Base-by-base conservation (phyloP, 371 early-diverging fungal genomes). In the Saksenaea oblongispora region DNA sequence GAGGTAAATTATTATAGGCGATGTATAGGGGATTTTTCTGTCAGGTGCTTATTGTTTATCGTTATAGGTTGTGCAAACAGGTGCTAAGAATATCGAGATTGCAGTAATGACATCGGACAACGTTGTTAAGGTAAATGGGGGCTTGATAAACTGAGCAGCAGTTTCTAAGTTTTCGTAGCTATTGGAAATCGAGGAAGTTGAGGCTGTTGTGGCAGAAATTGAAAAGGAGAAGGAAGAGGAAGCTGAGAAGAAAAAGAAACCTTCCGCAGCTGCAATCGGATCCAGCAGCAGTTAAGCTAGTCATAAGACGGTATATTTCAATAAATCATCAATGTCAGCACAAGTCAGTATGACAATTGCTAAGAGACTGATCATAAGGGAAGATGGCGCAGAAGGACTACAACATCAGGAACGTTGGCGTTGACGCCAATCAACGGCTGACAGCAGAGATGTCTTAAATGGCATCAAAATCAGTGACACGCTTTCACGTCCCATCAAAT, bases 1-100 rank as follows among this genome's bases (percentile, higher is more conserved):
- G 98, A 97, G 84, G 93, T 89, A 60, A 54, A n/a, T n/a, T n/a
- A n/a, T 17, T 39, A 18, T 26, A 42, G 3, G 54, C 18, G 36
- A 36, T n/a, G n/a, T 27, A 34, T 34, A 41, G 9, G 13, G 39
- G 22, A 39, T 9, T 44, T 34, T 13, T 41, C 31, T 47, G 18
- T 14, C 5, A 28, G 35, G 22, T 13, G 11, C 22, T 54, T 18
- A 34, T 14, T 36, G 8, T 22, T 15, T 37, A 10, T 31, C 7
- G 31, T 39, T 59, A 7, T 56, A 89, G 88, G 94, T 98, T 66
- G 99, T 98, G 36, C 99, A 98, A 87, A 97, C 97, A 4, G 98
- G 99, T 54, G 95, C 99, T 57, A 97, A 97, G 84, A 97, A 97
- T 79, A 96, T 98, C 75, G 99, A 98, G 71, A 92, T 98, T 70